Evolutionary conservation across 2,329 filamentous ascomycete species (phyloP), one percentile per base, ranked within the genome.

Genomic region (Beauveria scarabaeidicola): DNA sequence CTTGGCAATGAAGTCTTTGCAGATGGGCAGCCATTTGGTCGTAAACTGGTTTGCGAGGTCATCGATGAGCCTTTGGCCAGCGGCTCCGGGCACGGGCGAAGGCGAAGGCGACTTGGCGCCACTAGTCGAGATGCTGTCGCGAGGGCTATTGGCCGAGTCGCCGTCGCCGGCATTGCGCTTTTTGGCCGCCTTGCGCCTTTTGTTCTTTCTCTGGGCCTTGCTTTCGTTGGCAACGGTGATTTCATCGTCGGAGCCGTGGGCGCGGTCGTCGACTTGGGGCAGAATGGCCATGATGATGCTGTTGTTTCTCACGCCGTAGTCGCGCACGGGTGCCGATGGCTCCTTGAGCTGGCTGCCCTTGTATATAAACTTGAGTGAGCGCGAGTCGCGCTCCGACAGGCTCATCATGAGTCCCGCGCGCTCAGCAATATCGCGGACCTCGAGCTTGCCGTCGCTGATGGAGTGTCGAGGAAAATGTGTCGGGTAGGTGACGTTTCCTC

Each of bases 401-500:
- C 84, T 81, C 73, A 90, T 80, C 69, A 89, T 79, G 64, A 87
- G 77, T 58, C 82, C 84, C 5, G 85, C 82, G n/a, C 87, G 85
- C 58, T 86, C 79, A 60, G 83, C 81, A 36, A 92, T 78, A 66
- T 89, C 86, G 58, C 78, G 74, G 38, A 91, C 83, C 38, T 77
- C 79, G 59, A 92, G 75, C 68, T 88, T 86, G 51, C 88, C 88
- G 69, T 90, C 86, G 61, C 84, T 86, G 67, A 93, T 91, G 61
- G 85, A 83, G 71, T 87, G 89, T 13, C 86, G 86, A 0, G 89
- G 87, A 67, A 92, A 92, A 67, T 87, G 85, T 50, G 87, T 81
- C 0, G 85, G 82, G 67, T 89, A 88, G 51, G 81, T 83, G 58
- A 83, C 75, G 59, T 82, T 81, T 69, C 85, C 84, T 72, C 86